A percentile compares a stretch with the other conserved stretches of the same genome.
Conservation (phyloP, 2,329 filamentous ascomycete genomes). For the Pyrenochaeta sp. region DNA sequence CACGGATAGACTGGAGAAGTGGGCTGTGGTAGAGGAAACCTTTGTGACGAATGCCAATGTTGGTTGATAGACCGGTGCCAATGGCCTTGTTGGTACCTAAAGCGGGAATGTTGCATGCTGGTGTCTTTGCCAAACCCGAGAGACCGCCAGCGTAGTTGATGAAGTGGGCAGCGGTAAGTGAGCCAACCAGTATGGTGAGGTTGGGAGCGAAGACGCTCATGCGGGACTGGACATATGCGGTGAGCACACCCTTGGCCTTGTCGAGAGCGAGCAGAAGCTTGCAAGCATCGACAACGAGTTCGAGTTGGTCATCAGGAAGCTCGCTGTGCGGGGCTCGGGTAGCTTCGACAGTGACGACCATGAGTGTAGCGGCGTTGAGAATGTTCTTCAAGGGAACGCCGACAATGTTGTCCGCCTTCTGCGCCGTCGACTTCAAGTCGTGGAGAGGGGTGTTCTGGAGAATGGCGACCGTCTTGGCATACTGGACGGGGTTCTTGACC, state of each 20-base stretch:
- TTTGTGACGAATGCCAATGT: slow-evolving; percentile 88
- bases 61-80: slow-evolving; percentile 85
- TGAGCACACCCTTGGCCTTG: slow-evolving; percentile 83
- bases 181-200: slow-evolving; percentile 86
- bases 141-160: slow-evolving; percentile 92
- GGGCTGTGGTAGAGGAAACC: slow-evolving; percentile 93
- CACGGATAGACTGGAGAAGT: slow-evolving; percentile 83
- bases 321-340: slow-evolving; percentile 85
- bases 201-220: slow-evolving; percentile 98
- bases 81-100: slow-evolving; percentile 89
- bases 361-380: slow-evolving; percentile 86
- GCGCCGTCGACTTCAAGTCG: slow-evolving; percentile 80
- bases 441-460: slow-evolving; percentile 92
- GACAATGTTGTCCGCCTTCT: slow-evolving; percentile 79
- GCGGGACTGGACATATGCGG: slow-evolving; percentile 93
- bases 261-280: slow-evolving; percentile 89
- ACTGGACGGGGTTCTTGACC: slow-evolving; percentile 90
- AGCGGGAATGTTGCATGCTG: slow-evolving; percentile 89
- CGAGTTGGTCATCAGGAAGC: slow-evolving; percentile 77
- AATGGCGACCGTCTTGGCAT: slow-evolving; percentile 93
- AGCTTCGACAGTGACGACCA: slow-evolving; percentile 95
- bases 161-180: slow-evolving; percentile 92
- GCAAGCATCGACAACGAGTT: slow-evolving; percentile 77
- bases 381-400: slow-evolving; percentile 78
- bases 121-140: slow-evolving; percentile 87